Percentiles rank a stretch among this genome's conserved stretches.
Evolutionary conservation across 2,329 filamentous ascomycete species (phyloP).

Genomic region (Hymenoscyphus occultus): DNA sequence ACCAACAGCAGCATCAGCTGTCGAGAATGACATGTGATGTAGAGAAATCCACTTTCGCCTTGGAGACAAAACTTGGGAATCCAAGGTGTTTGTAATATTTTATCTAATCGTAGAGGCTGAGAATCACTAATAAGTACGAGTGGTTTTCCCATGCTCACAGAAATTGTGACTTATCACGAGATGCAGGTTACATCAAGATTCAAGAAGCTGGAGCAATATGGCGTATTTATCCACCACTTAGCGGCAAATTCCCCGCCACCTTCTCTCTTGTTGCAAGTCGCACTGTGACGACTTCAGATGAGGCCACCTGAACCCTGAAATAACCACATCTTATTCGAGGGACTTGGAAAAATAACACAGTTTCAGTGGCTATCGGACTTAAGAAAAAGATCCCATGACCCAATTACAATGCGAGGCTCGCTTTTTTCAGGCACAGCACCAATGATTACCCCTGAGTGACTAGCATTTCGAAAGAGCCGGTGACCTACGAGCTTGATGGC

Average conservation of each 20-base stretch:
- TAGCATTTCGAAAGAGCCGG: constrained; percentile 4
- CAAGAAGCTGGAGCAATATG: background rate
- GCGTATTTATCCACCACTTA: constrained; percentile 2
- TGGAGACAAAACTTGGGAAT: too few relatives aligned
- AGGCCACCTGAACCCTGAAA: background rate
- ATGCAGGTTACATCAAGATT: background rate
- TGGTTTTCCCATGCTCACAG: too few relatives aligned
- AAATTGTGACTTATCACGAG: background rate
- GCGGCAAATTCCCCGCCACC: background rate
- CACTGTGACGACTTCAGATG: constrained; percentile 3
- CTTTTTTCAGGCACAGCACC: constrained; percentile 2
- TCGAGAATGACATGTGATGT: background rate
- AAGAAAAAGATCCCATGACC: constrained; percentile 3
- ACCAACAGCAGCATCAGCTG: background rate
- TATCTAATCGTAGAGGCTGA: too few relatives aligned
- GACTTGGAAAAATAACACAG: background rate
- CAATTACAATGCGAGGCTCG: constrained; percentile 5
- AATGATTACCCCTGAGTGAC: constrained; percentile 8
- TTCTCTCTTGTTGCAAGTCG: constrained; percentile 1
- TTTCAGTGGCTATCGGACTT: constrained; percentile 1
- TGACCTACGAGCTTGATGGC: constrained; percentile 9
- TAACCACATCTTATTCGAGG: background rate
- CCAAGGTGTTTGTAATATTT: background rate
- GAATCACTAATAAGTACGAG: too few relatives aligned
- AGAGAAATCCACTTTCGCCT: background rate